Percentiles rank a stretch among this genome's conserved stretches.
Evolutionary conservation across 2,329 filamentous ascomycete genomes (phyloP).

Genomic region (Phialophora macrospora): DNA sequence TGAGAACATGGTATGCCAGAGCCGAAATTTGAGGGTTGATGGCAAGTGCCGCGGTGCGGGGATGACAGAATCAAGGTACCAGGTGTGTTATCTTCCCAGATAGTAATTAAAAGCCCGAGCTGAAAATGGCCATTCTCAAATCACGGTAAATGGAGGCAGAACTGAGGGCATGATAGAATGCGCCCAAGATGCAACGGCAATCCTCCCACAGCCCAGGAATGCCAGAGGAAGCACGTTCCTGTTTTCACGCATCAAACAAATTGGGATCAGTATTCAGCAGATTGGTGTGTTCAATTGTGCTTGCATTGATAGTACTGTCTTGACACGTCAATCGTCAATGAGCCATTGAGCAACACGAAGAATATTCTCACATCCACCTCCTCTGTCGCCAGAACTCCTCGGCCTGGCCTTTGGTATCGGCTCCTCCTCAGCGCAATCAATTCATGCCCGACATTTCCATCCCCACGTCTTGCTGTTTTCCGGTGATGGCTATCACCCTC

Average conservation of each 20-base stretch:
- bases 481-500: constrained; percentile 13
- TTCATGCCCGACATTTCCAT: constrained; percentile 18
- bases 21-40: background rate
- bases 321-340: constrained; percentile 3
- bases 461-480: constrained; percentile 6
- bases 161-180: background rate
- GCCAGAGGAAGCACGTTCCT: background rate
- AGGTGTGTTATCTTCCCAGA: background rate
- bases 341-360: constrained; percentile 13
- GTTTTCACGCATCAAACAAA: background rate
- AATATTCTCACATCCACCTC: constrained; percentile 5
- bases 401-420: background rate
- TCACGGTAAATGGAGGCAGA: background rate
- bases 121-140: background rate
- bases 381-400: background rate
- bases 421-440: background rate
- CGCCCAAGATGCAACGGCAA: background rate
- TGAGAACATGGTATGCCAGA: background rate
- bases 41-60: background rate
- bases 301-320: constrained; percentile 14
- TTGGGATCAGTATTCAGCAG: background rate
- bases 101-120: background rate
- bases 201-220: background rate
- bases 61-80: background rate
- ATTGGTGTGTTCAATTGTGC: constrained; percentile 7